phyloP scores from a whole-genome alignment of 2,329 filamentous ascomycete genomes.

The Fusarium gaditjirri region DNA sequence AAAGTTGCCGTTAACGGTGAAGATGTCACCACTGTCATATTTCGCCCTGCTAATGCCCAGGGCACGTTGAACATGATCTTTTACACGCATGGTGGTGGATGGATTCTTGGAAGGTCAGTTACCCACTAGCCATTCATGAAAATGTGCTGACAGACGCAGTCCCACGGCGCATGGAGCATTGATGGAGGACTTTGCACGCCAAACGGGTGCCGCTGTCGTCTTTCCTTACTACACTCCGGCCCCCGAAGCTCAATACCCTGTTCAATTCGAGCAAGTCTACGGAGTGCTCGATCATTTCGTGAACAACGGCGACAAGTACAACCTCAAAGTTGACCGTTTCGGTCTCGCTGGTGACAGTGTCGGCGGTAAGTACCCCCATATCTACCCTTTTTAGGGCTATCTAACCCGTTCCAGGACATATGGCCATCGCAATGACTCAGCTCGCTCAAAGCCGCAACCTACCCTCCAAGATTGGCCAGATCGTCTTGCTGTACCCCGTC shows the following conservation, averaged over 20 bases:
- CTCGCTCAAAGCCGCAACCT: conserved; percentile 6
- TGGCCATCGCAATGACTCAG: conserved; percentile 26
- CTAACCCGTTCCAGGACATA: conserved; percentile 12
- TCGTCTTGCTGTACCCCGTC: conserved; percentile 22
- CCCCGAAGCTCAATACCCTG: conserved; percentile 24
- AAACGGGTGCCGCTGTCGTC: conserved; percentile 20
- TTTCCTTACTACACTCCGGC: conserved; percentile 30
- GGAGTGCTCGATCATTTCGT: conserved; percentile 14
- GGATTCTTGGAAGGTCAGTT: conserved; percentile 25
- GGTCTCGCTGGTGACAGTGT: conserved; percentile 27
- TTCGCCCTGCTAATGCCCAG: not conserved
- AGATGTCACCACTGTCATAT: not conserved
- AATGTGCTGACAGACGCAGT: not conserved
- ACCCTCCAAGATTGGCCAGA: conserved; percentile 1
- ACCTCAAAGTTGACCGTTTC: not conserved
- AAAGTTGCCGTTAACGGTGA: conserved; percentile 7
- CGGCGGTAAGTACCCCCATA: not conserved
- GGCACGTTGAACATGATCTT: conserved; percentile 28
- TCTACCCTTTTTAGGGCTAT: fast-evolving
- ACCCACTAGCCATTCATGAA: fast-evolving
- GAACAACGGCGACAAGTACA: conserved; percentile 4
- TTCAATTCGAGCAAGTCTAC: conserved; percentile 24
- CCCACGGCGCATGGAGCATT: conserved; percentile 10
- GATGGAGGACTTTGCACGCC: conserved; percentile 25
- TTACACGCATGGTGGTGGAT: conserved; percentile 26